These are phyloP conservation scores for Pseudopyricularia cyperi DNA, from an alignment of 2,329 filamentous ascomycete genomes.

Conservation along the genomic window DNA sequence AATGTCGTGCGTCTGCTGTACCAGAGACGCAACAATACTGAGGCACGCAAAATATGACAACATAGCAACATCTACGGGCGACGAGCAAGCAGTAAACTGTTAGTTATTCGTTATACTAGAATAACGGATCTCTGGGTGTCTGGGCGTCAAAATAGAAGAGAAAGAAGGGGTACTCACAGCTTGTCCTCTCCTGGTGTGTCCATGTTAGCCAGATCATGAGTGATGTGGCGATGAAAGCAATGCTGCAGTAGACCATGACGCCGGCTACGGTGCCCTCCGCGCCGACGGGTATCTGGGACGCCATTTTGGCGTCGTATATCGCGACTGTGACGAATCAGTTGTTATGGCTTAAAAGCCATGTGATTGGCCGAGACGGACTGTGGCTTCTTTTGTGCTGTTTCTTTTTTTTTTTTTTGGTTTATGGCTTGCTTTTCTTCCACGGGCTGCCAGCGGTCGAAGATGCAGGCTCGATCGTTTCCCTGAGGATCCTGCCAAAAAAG, in stretches of 20 bases:
- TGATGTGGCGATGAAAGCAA: constrained; percentile 5
- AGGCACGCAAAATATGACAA: constrained; percentile 10
- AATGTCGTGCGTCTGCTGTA: constrained; percentile 12
- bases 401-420: not conserved
- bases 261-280: constrained; percentile 8
- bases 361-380: not conserved
- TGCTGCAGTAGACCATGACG: constrained; percentile 5
- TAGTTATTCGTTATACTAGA: too few species aligned
- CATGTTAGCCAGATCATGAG: constrained; percentile 13
- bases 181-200: constrained; percentile 11
- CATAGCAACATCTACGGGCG: constrained; percentile 10
- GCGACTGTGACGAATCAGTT: not conserved
- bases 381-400: too few species aligned
- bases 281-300: constrained; percentile 8
- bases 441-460: not conserved
- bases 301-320: constrained; percentile 2
- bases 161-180: constrained; percentile 8
- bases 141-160: too few species aligned
- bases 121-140: too few species aligned
- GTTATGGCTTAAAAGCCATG: not conserved
- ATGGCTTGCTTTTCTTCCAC: not conserved
- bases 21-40: constrained; percentile 12
- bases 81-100: too few species aligned
- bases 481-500: too few species aligned
- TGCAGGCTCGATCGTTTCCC: too few species aligned